These are phyloP conservation scores for Aspergillus taichungensis DNA, from an alignment of 495 filamentous ascomycete species.

Conservation along the genomic window DNA sequence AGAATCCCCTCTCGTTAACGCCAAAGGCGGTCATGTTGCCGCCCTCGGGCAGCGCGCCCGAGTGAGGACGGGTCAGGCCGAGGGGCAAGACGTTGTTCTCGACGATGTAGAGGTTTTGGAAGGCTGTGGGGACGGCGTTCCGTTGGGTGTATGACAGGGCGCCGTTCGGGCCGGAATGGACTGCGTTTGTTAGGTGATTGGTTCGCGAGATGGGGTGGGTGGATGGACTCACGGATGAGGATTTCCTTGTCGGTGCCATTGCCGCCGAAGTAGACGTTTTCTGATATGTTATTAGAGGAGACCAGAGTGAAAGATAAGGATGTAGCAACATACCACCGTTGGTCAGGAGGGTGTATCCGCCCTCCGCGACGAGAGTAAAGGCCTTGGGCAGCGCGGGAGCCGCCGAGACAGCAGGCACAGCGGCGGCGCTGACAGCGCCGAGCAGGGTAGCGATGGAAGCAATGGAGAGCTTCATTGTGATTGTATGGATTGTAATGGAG, in stretches of 20 bases:
- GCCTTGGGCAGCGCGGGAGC: not conserved
- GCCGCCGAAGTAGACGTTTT: not conserved
- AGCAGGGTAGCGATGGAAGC: slow-evolving; percentile 1
- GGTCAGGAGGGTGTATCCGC: slow-evolving; percentile 1
- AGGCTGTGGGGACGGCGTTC: not conserved
- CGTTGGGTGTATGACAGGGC: not conserved
- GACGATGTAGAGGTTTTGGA: not conserved
- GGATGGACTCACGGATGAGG: not conserved
- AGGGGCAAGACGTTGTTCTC: not conserved
- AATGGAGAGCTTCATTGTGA: slow-evolving; percentile 6
- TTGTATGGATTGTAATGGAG: not conserved
- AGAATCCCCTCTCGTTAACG: not conserved
- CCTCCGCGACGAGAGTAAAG: slow-evolving; percentile 5
- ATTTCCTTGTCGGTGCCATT: not conserved
- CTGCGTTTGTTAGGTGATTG: not conserved
- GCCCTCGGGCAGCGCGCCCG: not conserved
- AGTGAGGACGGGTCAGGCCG: not conserved
- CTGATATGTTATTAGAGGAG: not conserved
- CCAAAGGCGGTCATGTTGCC: not conserved
- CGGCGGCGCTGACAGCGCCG: not conserved
- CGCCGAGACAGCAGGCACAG: not conserved
- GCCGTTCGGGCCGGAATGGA: not conserved
- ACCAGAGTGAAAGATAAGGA: not conserved
- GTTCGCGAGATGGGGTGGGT: not conserved
- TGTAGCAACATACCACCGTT: not conserved